A percentile compares a stretch with the other conserved stretches of the same genome.
Conservation (phyloP, 768 basidiomycete species). For the Naganishia kalamii region DNA sequence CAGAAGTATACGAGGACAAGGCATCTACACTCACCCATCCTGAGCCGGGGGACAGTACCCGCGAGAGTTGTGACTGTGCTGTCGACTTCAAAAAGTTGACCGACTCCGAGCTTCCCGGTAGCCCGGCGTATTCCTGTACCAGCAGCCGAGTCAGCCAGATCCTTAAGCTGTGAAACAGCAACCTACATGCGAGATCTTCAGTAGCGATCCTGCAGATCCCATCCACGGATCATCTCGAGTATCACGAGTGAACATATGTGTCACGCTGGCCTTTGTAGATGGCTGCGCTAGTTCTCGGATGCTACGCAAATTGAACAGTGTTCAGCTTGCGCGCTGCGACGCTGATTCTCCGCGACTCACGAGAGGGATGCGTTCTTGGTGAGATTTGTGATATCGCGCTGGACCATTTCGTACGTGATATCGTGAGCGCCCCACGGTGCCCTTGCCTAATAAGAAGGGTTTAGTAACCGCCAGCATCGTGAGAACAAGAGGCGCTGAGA, state of each 20-base stretch:
- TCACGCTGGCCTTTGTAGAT: conserved; percentile 72
- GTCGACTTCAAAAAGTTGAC: conserved; percentile 69
- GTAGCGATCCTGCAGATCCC: conserved; percentile 59
- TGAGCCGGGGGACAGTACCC: conserved; percentile 56
- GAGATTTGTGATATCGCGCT: conserved; percentile 68
- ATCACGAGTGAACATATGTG: conserved; percentile 69
- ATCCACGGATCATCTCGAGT: conserved; percentile 65
- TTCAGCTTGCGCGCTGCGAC: conserved; percentile 1
- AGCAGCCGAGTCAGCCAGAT: background rate
- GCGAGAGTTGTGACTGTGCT: conserved; percentile 59
- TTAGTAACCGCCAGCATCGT: background rate
- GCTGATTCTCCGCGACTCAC: conserved; percentile 48
- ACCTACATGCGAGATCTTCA: conserved; percentile 54
- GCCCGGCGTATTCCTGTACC: conserved; percentile 58
- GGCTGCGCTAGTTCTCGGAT: conserved; percentile 78
- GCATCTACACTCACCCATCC: conserved; percentile 54
- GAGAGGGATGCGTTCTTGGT: conserved; percentile 72
- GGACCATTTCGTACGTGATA: conserved; percentile 72
- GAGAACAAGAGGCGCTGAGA: conserved; percentile 45
- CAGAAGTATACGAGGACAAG: too few species aligned
- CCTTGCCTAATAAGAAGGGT: conserved; percentile 25
- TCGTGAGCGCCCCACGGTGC: conserved; percentile 57
- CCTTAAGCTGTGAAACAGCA: background rate
- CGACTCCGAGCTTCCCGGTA: conserved; percentile 60
- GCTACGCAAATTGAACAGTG: conserved; percentile 48